A percentile compares a stretch with the other conserved stretches of the same genome.
Conservation (phyloP, 495 filamentous ascomycete species). For the Aspergillus funiculosus region DNA sequence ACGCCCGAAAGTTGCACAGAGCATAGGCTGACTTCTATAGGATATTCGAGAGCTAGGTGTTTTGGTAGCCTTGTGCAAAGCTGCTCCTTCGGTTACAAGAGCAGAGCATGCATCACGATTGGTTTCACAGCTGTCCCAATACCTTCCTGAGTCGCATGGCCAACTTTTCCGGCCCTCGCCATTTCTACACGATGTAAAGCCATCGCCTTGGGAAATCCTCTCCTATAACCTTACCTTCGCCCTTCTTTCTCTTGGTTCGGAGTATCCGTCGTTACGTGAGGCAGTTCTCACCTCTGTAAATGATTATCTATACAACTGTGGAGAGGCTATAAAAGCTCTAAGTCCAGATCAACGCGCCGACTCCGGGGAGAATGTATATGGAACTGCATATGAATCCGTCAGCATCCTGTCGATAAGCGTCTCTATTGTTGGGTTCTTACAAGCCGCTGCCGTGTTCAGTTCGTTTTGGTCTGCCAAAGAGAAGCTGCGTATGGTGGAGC, state of each 20-base stretch:
- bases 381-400: slow-evolving; percentile 56
- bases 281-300: slow-evolving; percentile 54
- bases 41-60: slow-evolving; percentile 80
- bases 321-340: slow-evolving; percentile 43
- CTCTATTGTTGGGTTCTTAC: slow-evolving; percentile 81
- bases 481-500: slow-evolving; percentile 61
- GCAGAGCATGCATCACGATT: slow-evolving; percentile 67
- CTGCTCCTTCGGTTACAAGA: slow-evolving; percentile 64
- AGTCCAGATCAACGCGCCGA: slow-evolving; percentile 30
- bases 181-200: slow-evolving; percentile 71
- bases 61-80: slow-evolving; percentile 80
- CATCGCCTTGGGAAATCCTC: slow-evolving; percentile 85
- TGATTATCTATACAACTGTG: slow-evolving; percentile 62
- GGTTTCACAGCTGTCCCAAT: slow-evolving; percentile 65
- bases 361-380: slow-evolving; percentile 45
- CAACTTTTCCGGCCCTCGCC: slow-evolving; percentile 76
- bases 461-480: slow-evolving; percentile 73
- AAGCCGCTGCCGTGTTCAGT: slow-evolving; percentile 67
- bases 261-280: slow-evolving; percentile 59
- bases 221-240: slow-evolving; percentile 72
- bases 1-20: neutral
- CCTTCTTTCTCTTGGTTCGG: slow-evolving; percentile 68
- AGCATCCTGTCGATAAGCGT: slow-evolving; percentile 66
- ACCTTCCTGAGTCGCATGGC: slow-evolving; percentile 72
- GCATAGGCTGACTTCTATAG: slow-evolving; percentile 34